Percentiles rank a stretch among this genome's conserved stretches.
Evolutionary conservation across 768 basidiomycete species (phyloP).

Genomic region (Agrocybe praecox): DNA sequence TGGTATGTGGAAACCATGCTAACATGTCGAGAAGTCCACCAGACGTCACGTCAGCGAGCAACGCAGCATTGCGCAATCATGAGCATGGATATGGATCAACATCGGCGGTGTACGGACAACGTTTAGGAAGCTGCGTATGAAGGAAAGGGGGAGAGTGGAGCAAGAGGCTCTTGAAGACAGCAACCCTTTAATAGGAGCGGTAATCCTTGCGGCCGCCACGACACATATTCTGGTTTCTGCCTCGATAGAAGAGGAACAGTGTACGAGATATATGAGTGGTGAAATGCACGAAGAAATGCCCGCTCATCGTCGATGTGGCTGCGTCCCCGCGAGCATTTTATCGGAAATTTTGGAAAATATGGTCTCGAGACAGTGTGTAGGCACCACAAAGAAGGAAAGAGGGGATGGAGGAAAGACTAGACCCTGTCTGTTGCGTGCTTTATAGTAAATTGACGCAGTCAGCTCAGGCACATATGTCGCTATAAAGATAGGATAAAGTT

Average conservation of each 20-base stretch:
- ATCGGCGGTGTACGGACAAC: not conserved
- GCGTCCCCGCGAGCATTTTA: too few species aligned
- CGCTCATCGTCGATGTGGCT: slow-evolving; percentile 17
- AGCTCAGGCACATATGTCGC: not conserved
- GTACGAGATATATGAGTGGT: slow-evolving; percentile 21
- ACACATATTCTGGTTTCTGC: slow-evolving; percentile 23
- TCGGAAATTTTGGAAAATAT: not conserved
- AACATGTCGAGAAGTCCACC: not conserved
- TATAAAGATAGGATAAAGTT: not conserved
- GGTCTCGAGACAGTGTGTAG: not conserved
- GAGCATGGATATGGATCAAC: not conserved
- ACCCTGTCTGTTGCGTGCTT: not conserved
- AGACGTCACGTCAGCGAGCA: not conserved
- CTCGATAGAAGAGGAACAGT: slow-evolving; percentile 9
- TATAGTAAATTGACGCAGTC: not conserved
- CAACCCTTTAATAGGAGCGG: slow-evolving; percentile 23
- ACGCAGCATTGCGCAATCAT: not conserved
- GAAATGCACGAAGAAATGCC: slow-evolving; percentile 27
- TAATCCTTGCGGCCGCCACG: slow-evolving; percentile 45
- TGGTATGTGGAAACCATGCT: not conserved
- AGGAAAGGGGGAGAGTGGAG: not conserved
- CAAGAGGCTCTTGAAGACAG: too few species aligned
- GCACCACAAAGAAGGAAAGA: not conserved
- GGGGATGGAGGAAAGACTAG: not conserved
- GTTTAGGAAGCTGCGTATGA: not conserved